phyloP scores from a whole-genome alignment of 1,284 basidiomycete genomes.

The Apiotrichum mycotoxinovorans region DNA sequence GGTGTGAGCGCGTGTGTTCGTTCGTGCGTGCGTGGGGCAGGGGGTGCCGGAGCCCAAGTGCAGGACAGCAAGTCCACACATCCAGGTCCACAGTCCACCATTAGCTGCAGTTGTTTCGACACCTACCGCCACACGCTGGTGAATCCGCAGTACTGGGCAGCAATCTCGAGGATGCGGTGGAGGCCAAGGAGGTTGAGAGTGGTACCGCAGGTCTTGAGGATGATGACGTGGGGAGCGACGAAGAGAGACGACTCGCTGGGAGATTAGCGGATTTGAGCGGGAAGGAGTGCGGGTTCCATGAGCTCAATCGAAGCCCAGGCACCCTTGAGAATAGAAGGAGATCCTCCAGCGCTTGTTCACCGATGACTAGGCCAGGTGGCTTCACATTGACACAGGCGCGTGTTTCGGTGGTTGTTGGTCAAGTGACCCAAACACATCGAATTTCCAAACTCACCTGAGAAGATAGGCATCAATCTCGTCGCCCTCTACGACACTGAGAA shows the following conservation, averaged over 20 bases:
- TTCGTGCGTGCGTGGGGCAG: neutral
- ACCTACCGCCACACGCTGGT: conserved; percentile 65
- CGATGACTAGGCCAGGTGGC: no score
- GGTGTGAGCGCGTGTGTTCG: neutral
- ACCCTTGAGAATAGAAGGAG: neutral
- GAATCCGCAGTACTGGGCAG: conserved; percentile 70
- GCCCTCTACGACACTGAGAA: conserved; percentile 83
- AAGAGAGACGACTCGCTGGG: conserved; percentile 94
- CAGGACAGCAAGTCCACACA: no score
- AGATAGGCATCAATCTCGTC: conserved; percentile 91
- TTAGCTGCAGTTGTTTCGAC: neutral
- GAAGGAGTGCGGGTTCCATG: no score
- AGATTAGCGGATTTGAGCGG: neutral
- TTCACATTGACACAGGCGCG: neutral
- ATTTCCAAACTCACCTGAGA: conserved; percentile 65
- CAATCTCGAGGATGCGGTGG: conserved; percentile 87
- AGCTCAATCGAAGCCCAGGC: no score
- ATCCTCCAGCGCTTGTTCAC: no score
- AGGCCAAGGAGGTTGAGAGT: conserved; percentile 94
- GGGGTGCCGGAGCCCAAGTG: neutral
- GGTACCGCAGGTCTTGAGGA: conserved; percentile 98
- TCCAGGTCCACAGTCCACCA: no score
- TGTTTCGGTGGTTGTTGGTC: neutral
- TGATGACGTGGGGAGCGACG: conserved; percentile 90
- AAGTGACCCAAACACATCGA: neutral